phyloP scores from a whole-genome alignment of 1,284 basidiomycete genomes.

The Meripilus lineatus region DNA sequence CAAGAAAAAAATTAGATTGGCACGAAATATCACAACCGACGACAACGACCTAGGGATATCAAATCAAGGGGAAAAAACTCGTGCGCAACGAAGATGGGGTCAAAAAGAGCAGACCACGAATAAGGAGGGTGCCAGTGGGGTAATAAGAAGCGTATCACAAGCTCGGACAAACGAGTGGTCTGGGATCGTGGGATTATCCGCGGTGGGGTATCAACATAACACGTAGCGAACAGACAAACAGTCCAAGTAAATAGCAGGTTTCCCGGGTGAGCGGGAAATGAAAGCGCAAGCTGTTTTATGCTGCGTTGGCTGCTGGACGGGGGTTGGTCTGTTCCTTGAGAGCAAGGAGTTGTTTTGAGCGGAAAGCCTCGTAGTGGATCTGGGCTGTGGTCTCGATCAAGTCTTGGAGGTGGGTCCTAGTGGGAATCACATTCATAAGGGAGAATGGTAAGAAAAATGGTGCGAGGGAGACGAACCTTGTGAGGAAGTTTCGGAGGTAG shows the following conservation, averaged over 20 bases:
- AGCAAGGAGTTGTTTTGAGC: conserved; percentile 93
- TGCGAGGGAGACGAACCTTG: conserved; percentile 46
- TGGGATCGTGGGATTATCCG: too few relatives aligned
- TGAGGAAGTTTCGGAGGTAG: conserved; percentile 95
- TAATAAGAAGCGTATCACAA: too few relatives aligned
- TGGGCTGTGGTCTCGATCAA: conserved; percentile 98
- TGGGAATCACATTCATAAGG: not conserved
- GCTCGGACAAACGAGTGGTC: too few relatives aligned
- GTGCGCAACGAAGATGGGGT: too few relatives aligned
- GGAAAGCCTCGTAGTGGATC: conserved; percentile 99
- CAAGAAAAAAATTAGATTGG: too few relatives aligned
- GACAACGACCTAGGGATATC: too few relatives aligned
- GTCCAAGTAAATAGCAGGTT: not conserved
- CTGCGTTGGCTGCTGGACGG: conserved; percentile 18
- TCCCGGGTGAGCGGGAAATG: not conserved
- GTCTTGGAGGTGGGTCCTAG: conserved; percentile 94
- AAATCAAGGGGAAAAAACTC: too few relatives aligned
- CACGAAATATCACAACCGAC: too few relatives aligned
- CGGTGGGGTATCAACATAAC: conserved; percentile 1
- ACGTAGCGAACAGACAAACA: not conserved
- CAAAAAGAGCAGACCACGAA: too few relatives aligned
- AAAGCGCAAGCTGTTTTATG: not conserved
- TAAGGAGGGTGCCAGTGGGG: too few relatives aligned
- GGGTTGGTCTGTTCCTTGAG: conserved; percentile 68
- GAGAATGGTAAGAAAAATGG: not conserved